Conservation (phyloP, 441 rosid species). For the Gossypium trilobum region DNA sequence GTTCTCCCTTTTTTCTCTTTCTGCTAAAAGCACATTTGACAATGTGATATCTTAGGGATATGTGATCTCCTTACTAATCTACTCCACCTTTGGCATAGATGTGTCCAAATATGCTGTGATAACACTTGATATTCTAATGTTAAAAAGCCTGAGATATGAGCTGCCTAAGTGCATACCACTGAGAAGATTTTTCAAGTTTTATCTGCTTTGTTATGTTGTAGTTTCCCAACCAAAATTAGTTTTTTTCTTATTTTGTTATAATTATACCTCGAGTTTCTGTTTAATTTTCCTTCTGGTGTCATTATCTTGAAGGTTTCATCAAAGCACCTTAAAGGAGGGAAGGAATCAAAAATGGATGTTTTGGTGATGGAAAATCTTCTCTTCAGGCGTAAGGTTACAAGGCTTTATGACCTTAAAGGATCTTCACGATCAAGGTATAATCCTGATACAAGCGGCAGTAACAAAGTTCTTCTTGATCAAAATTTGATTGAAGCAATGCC, state of each 20-base stretch:
- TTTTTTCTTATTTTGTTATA: background rate
- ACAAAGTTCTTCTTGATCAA: constrained; percentile 66
- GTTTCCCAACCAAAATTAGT: background rate
- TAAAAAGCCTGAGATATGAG: background rate
- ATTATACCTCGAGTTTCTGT: background rate
- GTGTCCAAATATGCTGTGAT: background rate
- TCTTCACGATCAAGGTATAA: constrained; percentile 70
- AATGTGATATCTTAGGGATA: background rate
- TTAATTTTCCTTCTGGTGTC: constrained; percentile 15
- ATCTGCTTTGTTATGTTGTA: constrained; percentile 3
- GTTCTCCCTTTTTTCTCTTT: background rate
- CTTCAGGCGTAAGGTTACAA: constrained; percentile 42
- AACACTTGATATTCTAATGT: background rate
- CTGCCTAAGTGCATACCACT: background rate
- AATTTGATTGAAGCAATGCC: constrained; percentile 71
- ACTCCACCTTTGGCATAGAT: background rate
- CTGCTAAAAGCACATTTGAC: background rate
- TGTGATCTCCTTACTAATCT: background rate
- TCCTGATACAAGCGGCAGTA: constrained; percentile 55
- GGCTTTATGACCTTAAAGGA: constrained; percentile 65
- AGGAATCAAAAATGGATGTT: constrained; percentile 61
- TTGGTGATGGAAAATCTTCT: constrained; percentile 80
- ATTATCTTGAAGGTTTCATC: constrained; percentile 37
- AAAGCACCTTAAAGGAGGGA: constrained; percentile 61
- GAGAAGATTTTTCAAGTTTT: background rate